Evolutionary conservation across 345 rosid species (phyloP), one percentile per base, ranked within the genome.

Genomic region (Populus pruinosa): DNA sequence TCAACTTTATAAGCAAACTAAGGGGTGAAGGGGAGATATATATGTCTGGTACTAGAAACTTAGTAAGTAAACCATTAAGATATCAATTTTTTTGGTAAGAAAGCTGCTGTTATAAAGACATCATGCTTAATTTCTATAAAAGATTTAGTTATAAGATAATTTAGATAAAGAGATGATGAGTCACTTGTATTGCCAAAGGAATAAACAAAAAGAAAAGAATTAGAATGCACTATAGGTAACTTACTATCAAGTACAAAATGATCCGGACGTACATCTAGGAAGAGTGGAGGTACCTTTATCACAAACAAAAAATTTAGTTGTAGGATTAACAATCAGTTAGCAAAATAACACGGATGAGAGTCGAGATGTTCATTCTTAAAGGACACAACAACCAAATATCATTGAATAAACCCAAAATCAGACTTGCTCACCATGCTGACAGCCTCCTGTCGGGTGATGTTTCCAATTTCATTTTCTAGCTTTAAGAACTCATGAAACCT

Each of bases 401-500:
- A 66, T 41, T 55, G 47, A 18, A 36, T 66, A 77, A 71, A 2
- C 66, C 47, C 10, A 59, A 36, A 50, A 20, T 35, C 44, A 69
- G 68, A 62, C 59, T 27, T 69, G 68, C 93, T 77, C 85, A 96
- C 98, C 97, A 93, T 96, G 90, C 99, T 93, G 74, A 93, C 99
- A 71, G 99, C 93, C 84, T 93, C 97, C 83, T 96, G 99, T 80
- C 99, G 88, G 61, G 95, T 96, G 77, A 96, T 92, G 86, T 93
- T 96, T 76, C 98, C 98, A 38, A 88, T 89, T 89, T 96, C 99
- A 83, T 93, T 92, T 88, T 92, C 98, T 70, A 93, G 88, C 90
- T 96, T 93, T 64, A 96, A 77, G 82, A 96, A 96, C 87, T 92
- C 92, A 80, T 96, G 99, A 81, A 93, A 93, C 94, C 99, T 92